Evolutionary conservation across 2,329 filamentous ascomycete genomes (phyloP), one percentile per base, ranked within the genome.

Genomic region (Graphilbum ipis-grandicollis): DNA sequence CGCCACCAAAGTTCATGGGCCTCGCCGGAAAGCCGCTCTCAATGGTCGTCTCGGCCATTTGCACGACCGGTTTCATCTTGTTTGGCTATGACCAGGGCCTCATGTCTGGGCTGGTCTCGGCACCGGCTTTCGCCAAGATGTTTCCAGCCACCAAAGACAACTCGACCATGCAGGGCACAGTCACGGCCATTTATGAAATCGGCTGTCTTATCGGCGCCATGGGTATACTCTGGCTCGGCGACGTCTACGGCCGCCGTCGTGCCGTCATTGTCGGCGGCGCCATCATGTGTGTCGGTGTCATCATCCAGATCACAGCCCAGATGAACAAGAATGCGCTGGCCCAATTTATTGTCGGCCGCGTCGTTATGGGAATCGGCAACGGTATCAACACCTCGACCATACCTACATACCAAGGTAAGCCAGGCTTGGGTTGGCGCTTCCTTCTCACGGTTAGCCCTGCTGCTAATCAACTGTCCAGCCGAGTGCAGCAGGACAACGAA

Each of bases 271-370:
- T 57, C 2, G 74, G 74, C 14, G 65, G 64, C 9, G 43, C 56
- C 10, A 63, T 78, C 44, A 71, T 78, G 64, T 62, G 72, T 9
- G 38, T 74, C 9, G 74, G 74, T 15, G 71, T 72, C 25, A 56
- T 67, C 9, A 63, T 79, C 28, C 75, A 79, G 47, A 53, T 68
- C 26, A 57, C 41, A 4, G 31, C 38, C 25, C 18, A 31, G 15
- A 34, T 21, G 12, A 5, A 4, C 8, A 28, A 15, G 14, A 50
- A 6, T 37, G 51, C 57, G 1, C 42, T 60, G 25, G 57, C 60
- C 3, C 63, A 67, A 46, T 57, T 66, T 44, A 61, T 65, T 36
- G 50, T 63, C 35, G 63, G 63, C 9, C 51, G 65, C 33, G 56
- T 66, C 10, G 50, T 70, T 6, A 69, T 65, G 13, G 66, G 66